These are phyloP conservation scores for Tulasnella sp. DNA, from an alignment of 768 basidiomycete species.

Conservation along the genomic window DNA sequence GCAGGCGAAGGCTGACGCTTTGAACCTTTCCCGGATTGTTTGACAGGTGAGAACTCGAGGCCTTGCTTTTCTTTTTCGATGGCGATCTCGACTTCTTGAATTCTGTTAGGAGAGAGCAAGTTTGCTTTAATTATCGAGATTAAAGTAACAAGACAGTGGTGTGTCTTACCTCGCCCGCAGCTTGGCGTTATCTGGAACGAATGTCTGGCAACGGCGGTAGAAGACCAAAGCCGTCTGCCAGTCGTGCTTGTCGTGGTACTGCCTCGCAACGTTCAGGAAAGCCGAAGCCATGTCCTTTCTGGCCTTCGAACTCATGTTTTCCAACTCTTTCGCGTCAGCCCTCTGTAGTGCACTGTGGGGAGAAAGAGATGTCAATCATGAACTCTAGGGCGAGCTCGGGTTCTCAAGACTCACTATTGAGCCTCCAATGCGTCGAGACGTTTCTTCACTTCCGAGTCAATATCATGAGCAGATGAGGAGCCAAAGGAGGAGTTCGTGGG, in stretches of 20 bases:
- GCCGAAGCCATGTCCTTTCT: slow-evolving; percentile 82
- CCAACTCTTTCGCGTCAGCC: slow-evolving; percentile 63
- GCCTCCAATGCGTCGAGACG: slow-evolving; percentile 71
- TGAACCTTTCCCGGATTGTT: background rate
- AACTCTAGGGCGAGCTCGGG: background rate
- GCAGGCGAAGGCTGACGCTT: slow-evolving; percentile 9
- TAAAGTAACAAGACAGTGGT: slow-evolving; percentile 48
- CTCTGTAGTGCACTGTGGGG: slow-evolving; percentile 59
- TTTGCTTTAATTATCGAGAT: background rate
- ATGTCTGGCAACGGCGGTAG: slow-evolving; percentile 78
- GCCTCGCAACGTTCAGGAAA: slow-evolving; percentile 80
- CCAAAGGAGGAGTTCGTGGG: slow-evolving; percentile 60
- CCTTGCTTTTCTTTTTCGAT: slow-evolving; percentile 45
- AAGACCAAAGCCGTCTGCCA: slow-evolving; percentile 78
- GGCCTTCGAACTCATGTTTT: slow-evolving; percentile 69
- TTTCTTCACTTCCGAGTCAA: slow-evolving; percentile 67
- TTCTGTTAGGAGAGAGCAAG: slow-evolving; percentile 44
- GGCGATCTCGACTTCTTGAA: slow-evolving; percentile 51
- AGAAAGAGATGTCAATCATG: background rate
- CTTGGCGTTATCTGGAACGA: slow-evolving; percentile 85
- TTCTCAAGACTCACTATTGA: slow-evolving; percentile 61
- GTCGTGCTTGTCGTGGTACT: slow-evolving; percentile 85
- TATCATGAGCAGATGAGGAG: slow-evolving; percentile 66
- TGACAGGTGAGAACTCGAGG: background rate
- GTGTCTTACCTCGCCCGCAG: slow-evolving; percentile 83